Evolutionary conservation across 805 yeast genomes (phyloP).

Genomic region (Saturnispora silvae): DNA sequence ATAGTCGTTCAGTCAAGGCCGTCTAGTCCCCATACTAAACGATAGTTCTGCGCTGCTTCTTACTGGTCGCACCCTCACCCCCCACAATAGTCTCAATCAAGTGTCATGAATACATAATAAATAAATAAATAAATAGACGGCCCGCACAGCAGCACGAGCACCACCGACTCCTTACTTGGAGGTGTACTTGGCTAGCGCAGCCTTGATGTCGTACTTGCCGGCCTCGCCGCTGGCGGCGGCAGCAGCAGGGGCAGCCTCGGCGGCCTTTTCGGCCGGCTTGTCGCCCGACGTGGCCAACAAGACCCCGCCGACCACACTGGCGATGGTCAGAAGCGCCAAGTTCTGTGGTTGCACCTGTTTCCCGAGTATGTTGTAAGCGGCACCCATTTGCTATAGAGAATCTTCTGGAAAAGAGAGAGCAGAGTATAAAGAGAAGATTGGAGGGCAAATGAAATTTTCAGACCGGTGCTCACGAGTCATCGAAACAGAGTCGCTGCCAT

Average conservation of each 20-base stretch:
- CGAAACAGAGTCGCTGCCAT: too few relatives aligned
- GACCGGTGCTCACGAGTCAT: too few relatives aligned
- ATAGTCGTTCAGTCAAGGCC: too few relatives aligned
- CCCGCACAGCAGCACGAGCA: neutral
- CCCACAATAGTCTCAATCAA: too few relatives aligned
- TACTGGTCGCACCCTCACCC: too few relatives aligned
- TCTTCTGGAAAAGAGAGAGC: neutral
- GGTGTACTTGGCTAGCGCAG: constrained; percentile 10
- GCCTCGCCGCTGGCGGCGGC: constrained; percentile 12
- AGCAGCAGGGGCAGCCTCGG: constrained; percentile 10
- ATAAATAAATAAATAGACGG: constrained; percentile 2
- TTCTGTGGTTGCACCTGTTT: constrained; percentile 74
- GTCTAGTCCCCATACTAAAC: too few relatives aligned
- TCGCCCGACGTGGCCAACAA: constrained; percentile 14
- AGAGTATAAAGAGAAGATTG: neutral
- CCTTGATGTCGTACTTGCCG: constrained; percentile 26
- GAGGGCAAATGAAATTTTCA: too few relatives aligned
- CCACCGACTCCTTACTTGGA: neutral
- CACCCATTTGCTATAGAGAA: constrained; percentile 44
- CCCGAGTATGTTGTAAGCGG: constrained; percentile 77
- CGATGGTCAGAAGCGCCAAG: constrained; percentile 73
- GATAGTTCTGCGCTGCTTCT: too few relatives aligned
- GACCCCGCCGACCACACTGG: constrained; percentile 47
- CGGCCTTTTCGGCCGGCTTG: constrained; percentile 36
- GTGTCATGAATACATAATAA: too few relatives aligned